Conservation (phyloP, 176 grass and related monocot species). For the Triticum timopheevii region DNA sequence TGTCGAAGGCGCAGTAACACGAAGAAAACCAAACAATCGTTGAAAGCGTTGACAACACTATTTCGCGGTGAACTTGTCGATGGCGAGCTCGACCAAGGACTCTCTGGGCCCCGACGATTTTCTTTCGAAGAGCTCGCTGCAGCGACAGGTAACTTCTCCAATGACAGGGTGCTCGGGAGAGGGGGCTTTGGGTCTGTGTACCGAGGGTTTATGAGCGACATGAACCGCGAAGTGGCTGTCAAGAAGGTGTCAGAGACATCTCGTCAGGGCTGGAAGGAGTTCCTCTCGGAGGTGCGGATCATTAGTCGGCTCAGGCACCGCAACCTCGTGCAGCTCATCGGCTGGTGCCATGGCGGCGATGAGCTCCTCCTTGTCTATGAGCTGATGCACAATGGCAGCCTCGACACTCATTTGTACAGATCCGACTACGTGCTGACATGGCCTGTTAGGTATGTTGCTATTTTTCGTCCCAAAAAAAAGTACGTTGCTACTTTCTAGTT, state of each 20-base stretch:
- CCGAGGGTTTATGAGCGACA: background rate
- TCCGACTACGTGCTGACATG: background rate
- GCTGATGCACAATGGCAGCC: too few relatives aligned
- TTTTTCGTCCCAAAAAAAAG: too few relatives aligned
- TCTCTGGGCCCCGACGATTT: background rate
- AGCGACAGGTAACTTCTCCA: background rate
- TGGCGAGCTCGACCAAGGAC: background rate
- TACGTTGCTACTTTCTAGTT: background rate
- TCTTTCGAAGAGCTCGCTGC: background rate
- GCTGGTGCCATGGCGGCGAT: too few relatives aligned
- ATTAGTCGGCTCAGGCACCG: slow-evolving; percentile 25
- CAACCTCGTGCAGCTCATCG: too few relatives aligned
- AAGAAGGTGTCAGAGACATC: background rate
- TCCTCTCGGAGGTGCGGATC: slow-evolving; percentile 43
- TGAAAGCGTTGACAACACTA: background rate
- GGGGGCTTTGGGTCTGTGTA: background rate
- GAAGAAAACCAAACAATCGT: background rate
- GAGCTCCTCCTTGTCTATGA: too few relatives aligned
- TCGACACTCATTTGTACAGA: background rate
- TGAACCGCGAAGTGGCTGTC: background rate
- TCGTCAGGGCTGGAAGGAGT: slow-evolving; percentile 41
- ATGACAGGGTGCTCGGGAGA: background rate
- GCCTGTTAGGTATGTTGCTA: background rate
- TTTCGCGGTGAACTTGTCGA: background rate
- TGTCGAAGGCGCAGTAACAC: background rate